phyloP scores from a whole-genome alignment of 2,329 filamentous ascomycete species.

The Zalaria obscura region DNA sequence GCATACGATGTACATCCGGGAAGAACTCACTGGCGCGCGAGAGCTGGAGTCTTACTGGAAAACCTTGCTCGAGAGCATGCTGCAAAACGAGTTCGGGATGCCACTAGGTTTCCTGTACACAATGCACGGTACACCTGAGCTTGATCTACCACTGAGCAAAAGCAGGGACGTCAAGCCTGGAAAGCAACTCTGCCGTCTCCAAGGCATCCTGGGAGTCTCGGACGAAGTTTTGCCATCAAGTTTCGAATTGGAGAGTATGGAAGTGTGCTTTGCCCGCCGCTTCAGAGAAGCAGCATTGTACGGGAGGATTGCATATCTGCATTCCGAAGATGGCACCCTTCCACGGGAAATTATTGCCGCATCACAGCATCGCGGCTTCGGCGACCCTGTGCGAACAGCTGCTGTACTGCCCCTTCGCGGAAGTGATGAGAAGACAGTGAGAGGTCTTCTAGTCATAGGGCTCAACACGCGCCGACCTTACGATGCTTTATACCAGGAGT shows the following conservation, averaged over 20 bases:
- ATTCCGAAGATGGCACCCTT: conserved; percentile 32
- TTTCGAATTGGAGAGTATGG: background rate
- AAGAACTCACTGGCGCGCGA: background rate
- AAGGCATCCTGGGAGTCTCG: background rate
- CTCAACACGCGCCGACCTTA: conserved; percentile 19
- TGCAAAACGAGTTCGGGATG: background rate
- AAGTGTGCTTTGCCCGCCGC: background rate
- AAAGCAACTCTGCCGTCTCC: background rate
- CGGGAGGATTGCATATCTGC: background rate
- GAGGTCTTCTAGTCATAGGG: conserved; percentile 20
- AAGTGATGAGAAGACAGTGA: conserved; percentile 10
- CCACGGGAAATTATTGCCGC: background rate
- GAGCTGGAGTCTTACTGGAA: background rate
- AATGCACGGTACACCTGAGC: too few relatives aligned
- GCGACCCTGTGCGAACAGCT: conserved; percentile 14
- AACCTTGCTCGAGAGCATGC: background rate
- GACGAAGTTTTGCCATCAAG: background rate
- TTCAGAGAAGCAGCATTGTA: background rate
- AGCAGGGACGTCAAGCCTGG: background rate
- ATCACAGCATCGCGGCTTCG: conserved; percentile 11
- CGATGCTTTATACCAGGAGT: conserved; percentile 17
- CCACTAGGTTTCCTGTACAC: background rate
- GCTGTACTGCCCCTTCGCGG: conserved; percentile 19
- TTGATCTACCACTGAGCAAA: background rate
- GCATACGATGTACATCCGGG: background rate